Evolutionary conservation across 108 stramenopile genomes (phyloP).

Genomic region (Skeletonema potamos): DNA sequence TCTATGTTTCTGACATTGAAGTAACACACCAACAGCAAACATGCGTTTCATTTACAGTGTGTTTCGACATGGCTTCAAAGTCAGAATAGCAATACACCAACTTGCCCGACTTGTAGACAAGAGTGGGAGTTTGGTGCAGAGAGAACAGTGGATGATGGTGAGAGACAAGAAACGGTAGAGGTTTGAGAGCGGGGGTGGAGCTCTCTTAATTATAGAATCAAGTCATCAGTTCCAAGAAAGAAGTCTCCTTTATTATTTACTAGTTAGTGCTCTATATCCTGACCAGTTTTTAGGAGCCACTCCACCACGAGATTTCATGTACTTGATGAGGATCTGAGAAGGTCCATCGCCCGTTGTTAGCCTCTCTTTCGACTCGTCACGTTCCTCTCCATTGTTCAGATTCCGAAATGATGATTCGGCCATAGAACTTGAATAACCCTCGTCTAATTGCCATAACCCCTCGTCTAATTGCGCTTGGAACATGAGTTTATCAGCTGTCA

Average conservation of each 20-base stretch:
- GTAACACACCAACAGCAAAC: constrained; percentile 43
- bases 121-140: constrained; percentile 88
- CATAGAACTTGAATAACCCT: constrained; percentile 50
- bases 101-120: constrained; percentile 84
- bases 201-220: not conserved
- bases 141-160: constrained; percentile 7
- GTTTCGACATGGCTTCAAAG: constrained; percentile 70
- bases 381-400: constrained; percentile 12
- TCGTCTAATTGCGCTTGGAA: constrained; percentile 58
- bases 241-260: constrained; percentile 57
- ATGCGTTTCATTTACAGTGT: constrained; percentile 91
- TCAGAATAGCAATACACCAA: constrained; percentile 13
- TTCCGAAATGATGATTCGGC: constrained; percentile 5
- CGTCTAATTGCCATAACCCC: constrained; percentile 65
- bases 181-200: not conserved
- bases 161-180: not conserved
- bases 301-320: constrained; percentile 64
- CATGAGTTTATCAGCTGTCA: constrained; percentile 80
- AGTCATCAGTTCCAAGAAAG: not conserved
- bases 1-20: constrained; percentile 38
- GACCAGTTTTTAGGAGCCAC: constrained; percentile 71
- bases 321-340: constrained; percentile 66
- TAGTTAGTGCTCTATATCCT: constrained; percentile 79
- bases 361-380: constrained; percentile 23
- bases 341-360: constrained; percentile 83